Conservation (phyloP, 2,329 filamentous ascomycete species). For the Alternaria burnsii region DNA sequence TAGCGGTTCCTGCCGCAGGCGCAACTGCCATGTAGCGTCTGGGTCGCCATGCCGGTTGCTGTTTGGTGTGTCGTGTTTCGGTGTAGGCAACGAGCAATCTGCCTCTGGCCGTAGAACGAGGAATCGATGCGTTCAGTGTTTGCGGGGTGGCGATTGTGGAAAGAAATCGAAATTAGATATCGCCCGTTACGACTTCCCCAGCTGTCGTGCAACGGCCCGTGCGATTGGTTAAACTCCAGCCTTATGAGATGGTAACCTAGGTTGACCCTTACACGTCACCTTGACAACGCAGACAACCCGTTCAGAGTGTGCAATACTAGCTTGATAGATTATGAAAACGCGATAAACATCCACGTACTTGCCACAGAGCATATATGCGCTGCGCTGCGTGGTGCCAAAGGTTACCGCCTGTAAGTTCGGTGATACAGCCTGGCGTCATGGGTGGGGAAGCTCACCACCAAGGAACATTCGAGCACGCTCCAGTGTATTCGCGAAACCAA, state of each 20-base stretch:
- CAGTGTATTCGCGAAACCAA: conserved; percentile 8
- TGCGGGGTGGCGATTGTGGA: conserved; percentile 12
- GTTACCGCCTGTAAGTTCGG: not conserved
- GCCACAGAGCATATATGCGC: not conserved
- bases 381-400: not conserved
- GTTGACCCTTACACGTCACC: conserved; percentile 3
- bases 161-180: conserved; percentile 18
- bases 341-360: not conserved
- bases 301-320: not conserved
- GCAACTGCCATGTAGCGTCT: conserved; percentile 77
- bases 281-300: conserved; percentile 1
- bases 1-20: conserved; percentile 88
- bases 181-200: conserved; percentile 15
- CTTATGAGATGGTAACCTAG: conserved; percentile 10
- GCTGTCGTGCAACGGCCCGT: conserved; percentile 12
- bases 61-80: not conserved
- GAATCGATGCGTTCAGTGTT: conserved; percentile 17
- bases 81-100: not conserved
- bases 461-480: conserved; percentile 20
- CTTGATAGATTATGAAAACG: not conserved
- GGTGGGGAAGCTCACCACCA: conserved; percentile 13
- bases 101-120: conserved; percentile 1
- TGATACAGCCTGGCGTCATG: conserved; percentile 15
- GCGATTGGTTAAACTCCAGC: conserved; percentile 18
- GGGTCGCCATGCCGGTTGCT: conserved; percentile 36